Percentiles rank a stretch among this genome's conserved stretches.
phyloP scores from a whole-genome alignment of 805 yeast species.

The Candida golubevii region DNA sequence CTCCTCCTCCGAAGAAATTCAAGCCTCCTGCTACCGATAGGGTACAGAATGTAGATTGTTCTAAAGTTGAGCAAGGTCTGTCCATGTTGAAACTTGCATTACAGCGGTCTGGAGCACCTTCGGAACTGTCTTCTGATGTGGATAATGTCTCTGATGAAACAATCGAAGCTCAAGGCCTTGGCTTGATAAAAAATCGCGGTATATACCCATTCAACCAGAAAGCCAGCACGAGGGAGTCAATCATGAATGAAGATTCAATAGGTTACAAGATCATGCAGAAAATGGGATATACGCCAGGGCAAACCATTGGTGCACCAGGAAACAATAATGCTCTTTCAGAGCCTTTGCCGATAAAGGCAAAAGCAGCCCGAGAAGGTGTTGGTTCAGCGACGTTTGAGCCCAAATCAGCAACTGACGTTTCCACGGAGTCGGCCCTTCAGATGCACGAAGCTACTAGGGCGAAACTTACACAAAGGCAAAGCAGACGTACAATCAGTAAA shows the following conservation, averaged over 20 bases:
- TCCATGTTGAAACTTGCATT: no score
- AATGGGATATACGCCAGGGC: constrained; percentile 55
- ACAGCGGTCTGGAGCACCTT: no score
- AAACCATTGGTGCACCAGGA: constrained; percentile 36
- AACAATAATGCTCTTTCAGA: constrained; percentile 20
- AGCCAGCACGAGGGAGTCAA: constrained; percentile 9
- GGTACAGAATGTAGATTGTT: no score
- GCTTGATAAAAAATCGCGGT: neutral
- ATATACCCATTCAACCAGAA: neutral
- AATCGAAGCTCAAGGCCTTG: neutral
- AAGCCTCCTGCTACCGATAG: neutral
- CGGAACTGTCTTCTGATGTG: no score
- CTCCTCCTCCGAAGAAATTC: constrained; percentile 6
- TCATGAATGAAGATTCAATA: constrained; percentile 17
- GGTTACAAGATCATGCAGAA: constrained; percentile 52
- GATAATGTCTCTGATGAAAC: no score
- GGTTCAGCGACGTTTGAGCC: constrained; percentile 16
- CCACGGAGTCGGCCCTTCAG: neutral
- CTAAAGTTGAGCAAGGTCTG: no score
- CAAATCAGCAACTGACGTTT: neutral
- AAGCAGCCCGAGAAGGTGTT: constrained; percentile 19
- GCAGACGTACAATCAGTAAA: constrained; percentile 14
- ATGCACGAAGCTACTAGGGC: constrained; percentile 1
- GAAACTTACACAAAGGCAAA: constrained; percentile 3
- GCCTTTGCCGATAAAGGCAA: constrained; percentile 27